Base-by-base conservation (phyloP, 768 basidiomycete species). In the Amanita muscaria region DNA sequence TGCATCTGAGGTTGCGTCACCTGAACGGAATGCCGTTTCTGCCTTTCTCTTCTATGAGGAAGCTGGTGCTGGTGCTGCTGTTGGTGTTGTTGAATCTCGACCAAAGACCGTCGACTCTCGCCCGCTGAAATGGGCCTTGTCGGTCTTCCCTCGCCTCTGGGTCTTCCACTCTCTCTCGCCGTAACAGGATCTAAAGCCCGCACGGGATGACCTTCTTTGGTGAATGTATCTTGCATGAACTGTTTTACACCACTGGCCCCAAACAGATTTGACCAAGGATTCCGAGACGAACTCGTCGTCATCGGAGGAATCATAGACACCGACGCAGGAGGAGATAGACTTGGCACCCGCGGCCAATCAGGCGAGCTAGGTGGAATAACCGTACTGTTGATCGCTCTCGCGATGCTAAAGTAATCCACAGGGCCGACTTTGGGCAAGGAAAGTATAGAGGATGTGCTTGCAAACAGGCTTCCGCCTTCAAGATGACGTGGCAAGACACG, bases 201-300 rank as follows among this genome's bases (percentile, higher is more conserved):
- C 6, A 71, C 69, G 15, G 64, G 69, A 31, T 59, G 61, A 9
- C 67, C 67, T 5, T 70, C 69, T 41, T 67, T 68, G 8, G 27
- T 46, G 4, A 71, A 59, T 1, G 70, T 65, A 50, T 77, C 79
- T 25, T 77, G 74, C 22, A 77, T 66, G 47, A 88, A 76, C 45
- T 86, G 81, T 21, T 81, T 70, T 62, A 88, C 67, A 33, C 68
- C 73, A 14, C 74, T 76, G 1, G 83, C 65, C 48, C 78, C 81
- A 57, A 87, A 84, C 9, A 89, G 56, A 53, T 79, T 88, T 0
- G 85, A 83, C 88, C 88, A 89, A 0, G 88, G 87, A 7, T 79
- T 84, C 34, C 79, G 71, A 2, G 87, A 87, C 3, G 83, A 19
- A 25, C 40, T 44, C 25, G 43, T 7, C 12, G 23, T 46, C 79